These are phyloP conservation scores for Mycena epipterygia DNA, from an alignment of 768 basidiomycete genomes.

Conservation along the genomic window DNA sequence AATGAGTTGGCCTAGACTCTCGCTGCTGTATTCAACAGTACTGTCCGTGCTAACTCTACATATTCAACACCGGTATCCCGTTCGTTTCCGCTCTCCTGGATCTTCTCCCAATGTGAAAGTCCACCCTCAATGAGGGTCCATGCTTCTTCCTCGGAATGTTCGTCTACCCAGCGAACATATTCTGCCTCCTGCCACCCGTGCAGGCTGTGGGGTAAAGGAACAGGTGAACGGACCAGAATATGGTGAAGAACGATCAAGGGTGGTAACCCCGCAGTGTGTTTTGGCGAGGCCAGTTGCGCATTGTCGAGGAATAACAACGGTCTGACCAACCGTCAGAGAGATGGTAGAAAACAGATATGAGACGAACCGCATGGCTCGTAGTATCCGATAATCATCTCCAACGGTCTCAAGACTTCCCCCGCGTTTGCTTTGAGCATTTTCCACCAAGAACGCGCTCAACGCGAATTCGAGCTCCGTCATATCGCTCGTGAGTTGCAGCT, in stretches of 20 bases:
- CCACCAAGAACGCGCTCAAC: conserved; percentile 81
- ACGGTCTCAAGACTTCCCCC: conserved; percentile 79
- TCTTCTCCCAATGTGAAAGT: conserved; percentile 83
- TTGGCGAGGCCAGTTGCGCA: conserved; percentile 70
- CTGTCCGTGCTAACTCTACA: conserved; percentile 74
- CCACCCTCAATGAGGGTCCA: conserved; percentile 86
- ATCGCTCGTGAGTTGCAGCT: conserved; percentile 94
- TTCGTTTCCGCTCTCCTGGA: conserved; percentile 69
- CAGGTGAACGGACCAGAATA: conserved; percentile 89
- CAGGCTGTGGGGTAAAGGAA: conserved; percentile 87
- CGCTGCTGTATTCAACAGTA: conserved; percentile 62
- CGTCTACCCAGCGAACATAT: conserved; percentile 96
- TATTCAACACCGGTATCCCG: conserved; percentile 69
- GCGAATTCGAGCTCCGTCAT: conserved; percentile 98
- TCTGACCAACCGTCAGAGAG: conserved; percentile 53
- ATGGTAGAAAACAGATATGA: neutral
- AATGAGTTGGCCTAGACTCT: conserved; percentile 23
- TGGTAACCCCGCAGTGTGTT: conserved; percentile 82
- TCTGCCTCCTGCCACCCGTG: conserved; percentile 97
- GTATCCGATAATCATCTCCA: conserved; percentile 88
- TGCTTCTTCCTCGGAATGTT: conserved; percentile 87
- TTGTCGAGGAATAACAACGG: conserved; percentile 93
- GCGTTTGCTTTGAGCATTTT: conserved; percentile 68
- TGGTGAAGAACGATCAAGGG: conserved; percentile 92
- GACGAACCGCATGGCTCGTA: conserved; percentile 88